These are phyloP conservation scores for Suillus cothurnatus DNA, from an alignment of 768 basidiomycete genomes.

Conservation along the genomic window DNA sequence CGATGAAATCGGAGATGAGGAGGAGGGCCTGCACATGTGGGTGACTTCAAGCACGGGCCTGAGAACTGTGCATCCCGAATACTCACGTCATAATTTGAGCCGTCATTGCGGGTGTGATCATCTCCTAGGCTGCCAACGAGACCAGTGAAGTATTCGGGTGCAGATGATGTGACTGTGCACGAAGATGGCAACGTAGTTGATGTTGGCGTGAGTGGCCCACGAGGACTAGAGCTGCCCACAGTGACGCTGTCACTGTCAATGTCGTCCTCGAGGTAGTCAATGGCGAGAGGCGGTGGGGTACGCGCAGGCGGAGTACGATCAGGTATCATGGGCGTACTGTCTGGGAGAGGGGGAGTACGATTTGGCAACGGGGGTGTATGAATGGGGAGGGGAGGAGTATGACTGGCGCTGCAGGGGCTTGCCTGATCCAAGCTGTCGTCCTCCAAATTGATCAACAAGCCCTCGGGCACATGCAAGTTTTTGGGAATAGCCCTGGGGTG, in stretches of 20 bases:
- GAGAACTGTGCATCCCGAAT: constrained; percentile 22
- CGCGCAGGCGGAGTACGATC: constrained; percentile 9
- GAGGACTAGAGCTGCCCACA: constrained; percentile 26
- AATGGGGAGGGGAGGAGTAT: neutral
- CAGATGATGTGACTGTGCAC: constrained; percentile 32
- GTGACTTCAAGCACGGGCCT: constrained; percentile 21
- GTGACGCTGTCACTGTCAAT: constrained; percentile 33
- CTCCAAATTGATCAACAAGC: constrained; percentile 58
- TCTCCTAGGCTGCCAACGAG: constrained; percentile 59
- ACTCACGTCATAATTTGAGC: constrained; percentile 69
- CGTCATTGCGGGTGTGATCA: constrained; percentile 41
- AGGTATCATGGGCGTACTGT: constrained; percentile 6
- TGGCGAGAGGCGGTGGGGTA: constrained; percentile 19
- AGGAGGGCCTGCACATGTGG: constrained; percentile 51
- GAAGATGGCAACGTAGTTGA: constrained; percentile 28
- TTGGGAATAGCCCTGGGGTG: constrained; percentile 5
- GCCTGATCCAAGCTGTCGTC: constrained; percentile 38
- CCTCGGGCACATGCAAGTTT: constrained; percentile 41
- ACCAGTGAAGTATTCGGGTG: constrained; percentile 63
- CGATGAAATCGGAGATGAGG: constrained; percentile 62
- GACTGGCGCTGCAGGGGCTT: neutral
- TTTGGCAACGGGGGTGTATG: constrained; percentile 6
- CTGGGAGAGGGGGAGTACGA: constrained; percentile 3
- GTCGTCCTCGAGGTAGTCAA: constrained; percentile 31
- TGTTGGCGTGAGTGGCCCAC: constrained; percentile 34